Base-by-base conservation (phyloP, 2,329 filamentous ascomycete species). In the Pyrenophora teres region DNA sequence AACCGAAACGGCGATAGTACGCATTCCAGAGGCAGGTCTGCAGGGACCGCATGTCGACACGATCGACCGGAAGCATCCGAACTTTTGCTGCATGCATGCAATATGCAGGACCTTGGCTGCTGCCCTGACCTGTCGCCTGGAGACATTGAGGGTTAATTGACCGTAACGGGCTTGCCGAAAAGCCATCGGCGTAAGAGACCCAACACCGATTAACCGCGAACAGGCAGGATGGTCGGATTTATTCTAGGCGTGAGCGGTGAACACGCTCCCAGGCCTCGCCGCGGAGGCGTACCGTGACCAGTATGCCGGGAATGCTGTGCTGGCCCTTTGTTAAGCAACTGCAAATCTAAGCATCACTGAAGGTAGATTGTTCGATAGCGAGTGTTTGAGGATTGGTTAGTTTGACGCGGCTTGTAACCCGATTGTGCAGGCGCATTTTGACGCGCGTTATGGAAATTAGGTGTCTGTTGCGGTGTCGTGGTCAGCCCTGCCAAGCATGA, bases 21-120 rank as follows among this genome's bases (percentile, higher is more conserved):
- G 50, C 67, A 69, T 71, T 70, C 67, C 59, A 54, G 37, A 53
- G 48, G 32, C 49, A 37, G 48, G 42, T 55, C 52, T 33, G 38
- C 44, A 50, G 42, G 47, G 40, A 40, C 31, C 54, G 52, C 57
- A 55, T 54, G 51, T 62, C 52, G 47, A 51, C 56, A 58, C 50
- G 65, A 65, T 69, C 66, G 43, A 39, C 64, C 65, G 68, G 69
- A 69, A 70, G 64, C 63, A 69, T 66, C 68, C 67, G 62, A 67
- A 52, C 19, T 40, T 57, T 47, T 50, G 56, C 60, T 69, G 67
- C 62, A 69, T 70, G 66, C 67, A 70, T 70, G 67, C 65, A 50
- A 65, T 42, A 52, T 43, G 55, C 27, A 57, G 46, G 50, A 39
- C 47, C 47, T 38, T 50, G 56, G 41, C 49, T 61, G 54, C 55